phyloP scores from a whole-genome alignment of 306 rosid genomes.

The Vigna trinervia region DNA sequence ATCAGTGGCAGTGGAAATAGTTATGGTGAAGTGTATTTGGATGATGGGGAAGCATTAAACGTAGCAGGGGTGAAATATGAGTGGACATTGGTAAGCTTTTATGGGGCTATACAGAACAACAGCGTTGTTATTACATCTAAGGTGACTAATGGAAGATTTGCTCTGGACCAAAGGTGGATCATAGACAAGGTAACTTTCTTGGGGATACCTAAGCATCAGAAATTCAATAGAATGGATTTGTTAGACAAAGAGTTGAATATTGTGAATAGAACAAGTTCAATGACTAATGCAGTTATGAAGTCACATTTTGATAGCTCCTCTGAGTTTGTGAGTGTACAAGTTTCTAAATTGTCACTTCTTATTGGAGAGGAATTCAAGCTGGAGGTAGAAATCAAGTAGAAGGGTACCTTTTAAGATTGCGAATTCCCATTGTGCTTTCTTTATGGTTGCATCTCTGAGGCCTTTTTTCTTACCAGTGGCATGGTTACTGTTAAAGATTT shows the following conservation, averaged over 20 bases:
- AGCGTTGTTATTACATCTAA: slow-evolving; percentile 53
- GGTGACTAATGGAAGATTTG: slow-evolving; percentile 66
- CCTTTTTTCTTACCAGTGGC: not conserved
- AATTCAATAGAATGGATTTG: not conserved
- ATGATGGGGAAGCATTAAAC: slow-evolving; percentile 72
- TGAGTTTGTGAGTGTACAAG: slow-evolving; percentile 51
- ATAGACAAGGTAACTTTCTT: slow-evolving; percentile 64
- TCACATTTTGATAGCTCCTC: slow-evolving; percentile 42
- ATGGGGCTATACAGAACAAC: slow-evolving; percentile 30
- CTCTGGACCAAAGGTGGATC: slow-evolving; percentile 64
- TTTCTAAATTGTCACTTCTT: slow-evolving; percentile 56
- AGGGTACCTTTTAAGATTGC: slow-evolving; percentile 1
- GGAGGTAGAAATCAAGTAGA: slow-evolving; percentile 42
- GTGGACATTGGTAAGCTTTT: slow-evolving; percentile 71
- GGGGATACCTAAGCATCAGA: slow-evolving; percentile 59
- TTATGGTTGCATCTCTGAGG: not conserved
- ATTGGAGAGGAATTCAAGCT: slow-evolving; percentile 72
- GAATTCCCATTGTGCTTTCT: slow-evolving; percentile 2
- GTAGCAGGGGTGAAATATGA: slow-evolving; percentile 57
- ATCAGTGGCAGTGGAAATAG: slow-evolving; percentile 46
- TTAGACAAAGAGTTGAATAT: slow-evolving; percentile 39
- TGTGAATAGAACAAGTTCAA: slow-evolving; percentile 43
- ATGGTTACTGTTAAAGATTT: not conserved
- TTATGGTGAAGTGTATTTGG: slow-evolving; percentile 78
- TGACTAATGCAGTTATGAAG: slow-evolving; percentile 35